Conservation (phyloP, 2,329 filamentous ascomycete species). For the Fonsecaea nubica region DNA sequence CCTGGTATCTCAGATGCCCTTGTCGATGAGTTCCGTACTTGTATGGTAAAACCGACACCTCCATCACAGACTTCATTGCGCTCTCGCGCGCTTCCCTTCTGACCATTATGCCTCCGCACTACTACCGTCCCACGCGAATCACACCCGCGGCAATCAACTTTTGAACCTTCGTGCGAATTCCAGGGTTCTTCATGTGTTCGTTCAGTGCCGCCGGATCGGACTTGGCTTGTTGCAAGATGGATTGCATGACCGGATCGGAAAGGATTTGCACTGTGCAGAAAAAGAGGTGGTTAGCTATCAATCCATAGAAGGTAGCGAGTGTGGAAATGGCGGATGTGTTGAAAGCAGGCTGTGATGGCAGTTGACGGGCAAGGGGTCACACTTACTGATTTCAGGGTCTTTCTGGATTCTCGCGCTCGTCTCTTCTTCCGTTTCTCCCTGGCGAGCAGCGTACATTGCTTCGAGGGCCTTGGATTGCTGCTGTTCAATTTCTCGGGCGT, state of each 20-base stretch:
- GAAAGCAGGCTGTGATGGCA: background rate
- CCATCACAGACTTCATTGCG: background rate
- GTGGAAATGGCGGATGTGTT: background rate
- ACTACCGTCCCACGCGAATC: constrained; percentile 73
- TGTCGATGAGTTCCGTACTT: too few relatives aligned
- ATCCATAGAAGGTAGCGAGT: background rate
- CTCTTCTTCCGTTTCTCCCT: constrained; percentile 95
- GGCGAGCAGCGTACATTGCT: constrained; percentile 86
- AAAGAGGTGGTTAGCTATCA: constrained; percentile 5
- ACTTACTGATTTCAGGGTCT: constrained; percentile 81
- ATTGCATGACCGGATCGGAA: constrained; percentile 97
- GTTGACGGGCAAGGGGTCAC: too few relatives aligned
- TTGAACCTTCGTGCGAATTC: constrained; percentile 85
- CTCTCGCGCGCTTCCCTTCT: background rate
- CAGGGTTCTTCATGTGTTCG: constrained; percentile 95
- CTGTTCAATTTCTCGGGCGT: constrained; percentile 88
- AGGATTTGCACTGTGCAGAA: constrained; percentile 55
- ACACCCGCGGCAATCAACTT: constrained; percentile 93
- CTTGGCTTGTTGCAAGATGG: constrained; percentile 95
- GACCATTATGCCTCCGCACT: background rate
- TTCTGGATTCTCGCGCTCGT: constrained; percentile 87
- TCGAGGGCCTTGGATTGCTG: constrained; percentile 91
- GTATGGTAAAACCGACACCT: background rate
- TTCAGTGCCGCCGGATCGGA: constrained; percentile 87
- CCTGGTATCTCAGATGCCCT: too few relatives aligned